These are phyloP conservation scores for Discostella stelligeroides DNA, from an alignment of 108 stramenopile genomes.

Conservation along the genomic window DNA sequence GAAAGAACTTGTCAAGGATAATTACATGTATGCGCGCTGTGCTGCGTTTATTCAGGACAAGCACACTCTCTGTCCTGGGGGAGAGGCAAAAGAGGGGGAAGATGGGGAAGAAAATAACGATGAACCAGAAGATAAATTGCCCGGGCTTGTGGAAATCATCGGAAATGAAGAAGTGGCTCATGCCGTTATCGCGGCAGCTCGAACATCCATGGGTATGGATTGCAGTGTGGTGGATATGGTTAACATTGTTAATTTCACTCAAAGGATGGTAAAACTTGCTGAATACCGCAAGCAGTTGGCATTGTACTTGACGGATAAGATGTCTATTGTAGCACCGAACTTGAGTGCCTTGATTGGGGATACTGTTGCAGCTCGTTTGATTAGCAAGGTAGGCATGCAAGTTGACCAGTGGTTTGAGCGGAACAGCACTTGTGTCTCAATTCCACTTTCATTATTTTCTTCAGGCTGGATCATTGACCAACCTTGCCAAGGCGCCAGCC, in stretches of 20 bases:
- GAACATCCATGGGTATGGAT: constrained; percentile 98
- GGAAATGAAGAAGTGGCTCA: constrained; percentile 91
- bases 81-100: constrained; percentile 48
- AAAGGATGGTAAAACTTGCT: constrained; percentile 97
- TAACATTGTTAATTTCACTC: constrained; percentile 96
- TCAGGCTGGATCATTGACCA: constrained; percentile 94
- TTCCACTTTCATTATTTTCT: neutral
- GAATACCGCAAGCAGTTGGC: constrained; percentile 95
- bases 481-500: constrained; percentile 99
- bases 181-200: constrained; percentile 91
- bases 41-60: constrained; percentile 91
- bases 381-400: constrained; percentile 88
- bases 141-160: constrained; percentile 87
- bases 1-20: constrained; percentile 95
- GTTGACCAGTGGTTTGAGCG: too few relatives aligned
- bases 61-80: constrained; percentile 50
- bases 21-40: constrained; percentile 94
- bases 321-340: constrained; percentile 98
- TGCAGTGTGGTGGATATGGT: constrained; percentile 96
- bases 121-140: constrained; percentile 60
- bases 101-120: constrained; percentile 48
- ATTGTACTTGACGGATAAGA: constrained; percentile 92
- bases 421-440: neutral
- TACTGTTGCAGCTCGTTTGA: constrained; percentile 97
- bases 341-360: constrained; percentile 97